Evolutionary conservation across 495 filamentous ascomycete species (phyloP).

Genomic region (Cercophora sp.): DNA sequence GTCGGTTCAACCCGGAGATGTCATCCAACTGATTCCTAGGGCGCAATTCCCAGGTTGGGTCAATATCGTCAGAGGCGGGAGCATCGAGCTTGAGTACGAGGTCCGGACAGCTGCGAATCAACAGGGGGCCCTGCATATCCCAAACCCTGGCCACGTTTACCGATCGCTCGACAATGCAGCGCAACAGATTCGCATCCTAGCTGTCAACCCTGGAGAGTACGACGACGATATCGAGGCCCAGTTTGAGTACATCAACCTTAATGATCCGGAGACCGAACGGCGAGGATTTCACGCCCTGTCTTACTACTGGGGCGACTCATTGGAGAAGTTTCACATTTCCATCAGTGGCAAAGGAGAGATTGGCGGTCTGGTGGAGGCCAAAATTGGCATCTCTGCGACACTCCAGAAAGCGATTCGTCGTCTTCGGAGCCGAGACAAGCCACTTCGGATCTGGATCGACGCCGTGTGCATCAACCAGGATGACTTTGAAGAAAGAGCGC

Average conservation of each 20-base stretch:
- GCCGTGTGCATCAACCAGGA: slow-evolving; percentile 17
- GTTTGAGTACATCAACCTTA: neutral
- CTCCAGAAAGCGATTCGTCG: neutral
- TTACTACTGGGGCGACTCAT: slow-evolving; percentile 7
- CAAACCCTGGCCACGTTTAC: too few species aligned
- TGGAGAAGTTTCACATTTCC: neutral
- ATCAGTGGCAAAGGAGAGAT: neutral
- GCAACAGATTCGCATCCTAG: slow-evolving; percentile 7
- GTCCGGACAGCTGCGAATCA: too few species aligned
- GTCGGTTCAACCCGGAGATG: neutral
- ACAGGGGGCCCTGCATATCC: neutral
- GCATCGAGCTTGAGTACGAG: slow-evolving; percentile 8
- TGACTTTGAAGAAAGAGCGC: slow-evolving; percentile 20
- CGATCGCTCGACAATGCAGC: neutral
- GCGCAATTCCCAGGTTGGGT: slow-evolving; percentile 1
- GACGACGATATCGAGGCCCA: neutral
- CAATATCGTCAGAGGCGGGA: neutral
- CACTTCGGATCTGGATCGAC: slow-evolving; percentile 1
- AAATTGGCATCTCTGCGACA: neutral
- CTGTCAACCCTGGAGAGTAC: neutral
- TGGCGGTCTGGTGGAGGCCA: too few species aligned
- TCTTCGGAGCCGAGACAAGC: neutral
- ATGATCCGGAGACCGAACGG: neutral
- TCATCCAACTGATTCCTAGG: slow-evolving; percentile 4
- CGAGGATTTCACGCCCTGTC: slow-evolving; percentile 8